Base-by-base conservation (phyloP, 257 asterid genomes). In the Solanum piurae region DNA sequence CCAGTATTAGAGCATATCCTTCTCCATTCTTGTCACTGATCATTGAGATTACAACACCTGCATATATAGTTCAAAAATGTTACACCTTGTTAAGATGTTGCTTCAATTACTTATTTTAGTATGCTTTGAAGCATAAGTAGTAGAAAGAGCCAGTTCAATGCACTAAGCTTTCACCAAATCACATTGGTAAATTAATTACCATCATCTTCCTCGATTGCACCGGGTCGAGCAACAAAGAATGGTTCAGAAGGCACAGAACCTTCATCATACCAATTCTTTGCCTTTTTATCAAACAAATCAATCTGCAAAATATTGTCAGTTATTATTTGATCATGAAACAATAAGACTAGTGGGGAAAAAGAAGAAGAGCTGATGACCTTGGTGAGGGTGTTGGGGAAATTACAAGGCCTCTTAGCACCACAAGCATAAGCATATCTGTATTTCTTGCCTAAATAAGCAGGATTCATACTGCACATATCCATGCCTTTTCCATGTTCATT, bases 381-480 rank as follows among this genome's bases (percentile, higher is more conserved):
- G 5, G 99, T 95, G 86, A 97, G 94, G 84, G 98, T 96, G 91
- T 97, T 97, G 5, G 99, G 99, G 90, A 97, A 97, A 89, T 97
- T 94, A 90, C 99, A 96, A 29, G 99, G 99, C 86, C 99, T 92
- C 31, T 92, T 87, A 85, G 99, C 99, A 55, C 99, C 99, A 90
- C 98, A 96, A 14, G 99, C 99, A 89, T 94, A 96, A 83, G 98
- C 96, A 88, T 94, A 97, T 93, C 98, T 93, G 33, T 97, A 95
- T 86, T 94, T 94, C 89, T 94, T 94, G 5, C 99, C 99, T 64
- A 94, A 85, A 86, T 88, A 94, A 66, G 52, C 38, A 79, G 98
- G 99, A 72, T 97, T 97, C 25, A 97, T 92, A 93, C 95, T 96
- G 90, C 99, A 95, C 99, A 97, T 97, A 83, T 97, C 99, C 95